phyloP scores from a whole-genome alignment of 2,329 filamentous ascomycete species.

The Arthroderma sp. region DNA sequence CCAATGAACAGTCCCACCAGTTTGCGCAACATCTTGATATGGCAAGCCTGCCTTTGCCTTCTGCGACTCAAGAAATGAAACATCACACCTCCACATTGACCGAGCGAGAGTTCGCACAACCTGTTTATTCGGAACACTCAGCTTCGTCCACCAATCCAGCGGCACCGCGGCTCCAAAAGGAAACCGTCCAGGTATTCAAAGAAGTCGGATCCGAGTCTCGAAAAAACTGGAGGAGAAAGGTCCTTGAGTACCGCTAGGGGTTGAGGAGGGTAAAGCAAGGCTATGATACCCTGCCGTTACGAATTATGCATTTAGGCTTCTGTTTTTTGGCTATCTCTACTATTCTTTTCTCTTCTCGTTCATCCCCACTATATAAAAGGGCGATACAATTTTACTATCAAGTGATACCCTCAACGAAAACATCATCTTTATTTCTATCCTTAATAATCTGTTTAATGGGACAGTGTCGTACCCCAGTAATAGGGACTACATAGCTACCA shows the following conservation, averaged over 20 bases:
- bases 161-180: constrained; percentile 15
- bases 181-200: constrained; percentile 24
- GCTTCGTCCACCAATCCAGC: not conserved
- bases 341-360: not conserved
- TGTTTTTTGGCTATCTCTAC: not conserved
- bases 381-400: not conserved
- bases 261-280: not conserved
- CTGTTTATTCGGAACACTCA: not conserved
- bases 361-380: not conserved
- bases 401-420: constrained; percentile 4
- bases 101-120: not conserved
- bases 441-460: no score
- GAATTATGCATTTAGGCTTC: not conserved
- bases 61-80: not conserved
- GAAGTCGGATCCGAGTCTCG: constrained; percentile 18
- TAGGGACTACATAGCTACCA: not conserved
- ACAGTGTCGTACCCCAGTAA: no score
- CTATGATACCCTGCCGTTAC: not conserved
- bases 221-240: constrained; percentile 26
- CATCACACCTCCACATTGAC: not conserved
- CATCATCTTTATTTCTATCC: not conserved
- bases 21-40: not conserved
- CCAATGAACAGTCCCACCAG: not conserved
- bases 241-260: constrained; percentile 29
- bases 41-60: not conserved